phyloP scores from a whole-genome alignment of 192 early-diverging fungal genomes.

The Gryganskiella cystojenkinii region DNA sequence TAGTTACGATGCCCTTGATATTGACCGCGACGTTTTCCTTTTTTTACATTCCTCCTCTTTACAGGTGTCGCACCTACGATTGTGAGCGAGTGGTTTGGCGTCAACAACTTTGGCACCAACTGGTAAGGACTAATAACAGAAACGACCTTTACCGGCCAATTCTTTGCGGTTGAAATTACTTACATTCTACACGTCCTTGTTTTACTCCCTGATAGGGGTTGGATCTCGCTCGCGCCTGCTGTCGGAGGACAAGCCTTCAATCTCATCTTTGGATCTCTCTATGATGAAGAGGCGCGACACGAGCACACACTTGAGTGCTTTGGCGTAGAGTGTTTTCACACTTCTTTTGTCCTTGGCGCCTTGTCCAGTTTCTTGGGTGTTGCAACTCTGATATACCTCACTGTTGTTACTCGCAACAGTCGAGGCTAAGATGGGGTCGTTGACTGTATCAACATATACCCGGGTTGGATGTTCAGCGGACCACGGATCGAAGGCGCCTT shows the following conservation, averaged over 20 bases:
- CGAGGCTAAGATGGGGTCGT: not conserved
- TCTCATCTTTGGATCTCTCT: constrained; percentile 68
- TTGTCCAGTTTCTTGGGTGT: constrained; percentile 33
- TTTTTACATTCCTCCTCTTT: not conserved
- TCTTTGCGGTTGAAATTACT: too few relatives aligned
- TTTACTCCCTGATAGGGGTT: constrained; percentile 58
- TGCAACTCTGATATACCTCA: constrained; percentile 15
- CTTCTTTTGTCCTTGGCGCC: constrained; percentile 28
- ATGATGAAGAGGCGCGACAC: constrained; percentile 55
- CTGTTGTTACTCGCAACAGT: constrained; percentile 8
- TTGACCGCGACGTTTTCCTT: not conserved
- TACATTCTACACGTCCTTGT: not conserved
- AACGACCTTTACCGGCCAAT: not conserved
- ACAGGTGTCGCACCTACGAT: constrained; percentile 51
- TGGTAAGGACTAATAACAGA: constrained; percentile 52
- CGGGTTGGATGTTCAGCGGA: too few relatives aligned
- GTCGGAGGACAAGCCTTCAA: constrained; percentile 74
- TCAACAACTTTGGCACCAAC: constrained; percentile 46
- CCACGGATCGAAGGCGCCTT: too few relatives aligned
- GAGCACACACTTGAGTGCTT: constrained; percentile 51
- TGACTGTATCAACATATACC: too few relatives aligned
- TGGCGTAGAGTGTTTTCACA: constrained; percentile 42
- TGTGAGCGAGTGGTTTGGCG: constrained; percentile 56
- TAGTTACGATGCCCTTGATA: not conserved
- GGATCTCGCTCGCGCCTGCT: constrained; percentile 66